These are phyloP conservation scores for Agaricus blazei DNA, from an alignment of 768 basidiomycete genomes.

Conservation along the genomic window DNA sequence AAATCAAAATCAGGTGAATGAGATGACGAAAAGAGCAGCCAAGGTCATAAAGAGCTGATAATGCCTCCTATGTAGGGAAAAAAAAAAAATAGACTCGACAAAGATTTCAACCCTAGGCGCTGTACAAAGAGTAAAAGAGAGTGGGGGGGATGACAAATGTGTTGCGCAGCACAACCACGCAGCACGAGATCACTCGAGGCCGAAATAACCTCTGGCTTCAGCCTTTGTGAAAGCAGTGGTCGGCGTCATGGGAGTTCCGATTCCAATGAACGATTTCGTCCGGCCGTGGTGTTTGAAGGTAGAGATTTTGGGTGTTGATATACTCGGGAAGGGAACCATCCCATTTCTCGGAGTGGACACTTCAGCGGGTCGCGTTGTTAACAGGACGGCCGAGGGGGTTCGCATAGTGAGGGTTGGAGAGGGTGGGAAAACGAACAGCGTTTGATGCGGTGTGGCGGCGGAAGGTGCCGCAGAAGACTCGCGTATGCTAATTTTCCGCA, in stretches of 20 bases:
- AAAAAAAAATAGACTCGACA: no score
- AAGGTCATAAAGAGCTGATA: background rate
- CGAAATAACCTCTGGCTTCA: slow-evolving; percentile 79
- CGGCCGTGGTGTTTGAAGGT: slow-evolving; percentile 63
- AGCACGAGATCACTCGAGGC: slow-evolving; percentile 29
- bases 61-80: background rate
- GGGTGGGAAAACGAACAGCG: slow-evolving; percentile 82
- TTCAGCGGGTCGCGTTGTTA: slow-evolving; percentile 50
- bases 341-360: slow-evolving; percentile 17
- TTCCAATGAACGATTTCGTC: slow-evolving; percentile 69
- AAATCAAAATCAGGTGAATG: background rate
- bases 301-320: slow-evolving; percentile 65
- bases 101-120: background rate
- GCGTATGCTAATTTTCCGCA: slow-evolving; percentile 29
- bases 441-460: slow-evolving; percentile 66
- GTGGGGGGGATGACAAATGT: background rate
- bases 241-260: slow-evolving; percentile 63
- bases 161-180: background rate
- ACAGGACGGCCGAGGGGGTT: slow-evolving; percentile 79
- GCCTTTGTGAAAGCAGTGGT: slow-evolving; percentile 82
- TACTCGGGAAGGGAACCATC: slow-evolving; percentile 48
- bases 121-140: background rate
- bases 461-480: slow-evolving; percentile 19
- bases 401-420: slow-evolving; percentile 56
- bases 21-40: background rate